Conservation (phyloP, 331 rosid species). For the Acacia concinna region DNA sequence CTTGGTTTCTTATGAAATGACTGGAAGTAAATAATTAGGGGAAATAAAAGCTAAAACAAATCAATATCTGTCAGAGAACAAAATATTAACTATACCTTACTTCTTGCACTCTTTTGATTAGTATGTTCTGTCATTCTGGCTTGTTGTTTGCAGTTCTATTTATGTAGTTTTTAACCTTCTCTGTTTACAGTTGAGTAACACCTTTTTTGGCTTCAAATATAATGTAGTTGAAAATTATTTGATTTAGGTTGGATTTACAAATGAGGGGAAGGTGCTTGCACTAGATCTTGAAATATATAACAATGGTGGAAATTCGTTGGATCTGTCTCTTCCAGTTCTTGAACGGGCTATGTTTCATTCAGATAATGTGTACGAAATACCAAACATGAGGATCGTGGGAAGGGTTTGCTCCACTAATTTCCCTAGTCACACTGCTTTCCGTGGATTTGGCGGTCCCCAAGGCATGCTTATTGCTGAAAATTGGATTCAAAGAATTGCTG, state of each 20-base stretch:
- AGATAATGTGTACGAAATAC: conserved; percentile 95
- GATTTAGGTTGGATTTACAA: conserved; percentile 85
- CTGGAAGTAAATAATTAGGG: neutral
- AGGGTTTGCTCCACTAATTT: conserved; percentile 84
- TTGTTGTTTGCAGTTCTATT: neutral
- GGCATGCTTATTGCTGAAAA: conserved; percentile 94
- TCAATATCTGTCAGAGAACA: neutral
- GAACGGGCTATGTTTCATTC: conserved; percentile 98
- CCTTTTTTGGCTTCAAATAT: conserved; percentile 18
- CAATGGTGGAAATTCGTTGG: conserved; percentile 89
- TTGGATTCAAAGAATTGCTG: conserved; percentile 89
- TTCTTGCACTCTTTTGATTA: conserved; percentile 19
- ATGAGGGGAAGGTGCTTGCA: conserved; percentile 85
- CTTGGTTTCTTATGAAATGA: neutral
- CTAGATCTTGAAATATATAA: conserved; percentile 87
- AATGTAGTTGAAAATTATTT: conserved; percentile 17
- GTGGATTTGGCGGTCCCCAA: conserved; percentile 99
- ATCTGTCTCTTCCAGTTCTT: conserved; percentile 80
- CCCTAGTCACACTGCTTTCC: conserved; percentile 93
- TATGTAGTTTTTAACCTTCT: neutral
- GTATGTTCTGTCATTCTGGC: conserved; percentile 10
- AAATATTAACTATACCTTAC: neutral
- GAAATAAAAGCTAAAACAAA: neutral
- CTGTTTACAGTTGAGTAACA: neutral
- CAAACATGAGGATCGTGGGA: conserved; percentile 79